Evolutionary conservation across 192 early-diverging fungal species (phyloP).

Genomic region (Rhizophagus clarus): DNA sequence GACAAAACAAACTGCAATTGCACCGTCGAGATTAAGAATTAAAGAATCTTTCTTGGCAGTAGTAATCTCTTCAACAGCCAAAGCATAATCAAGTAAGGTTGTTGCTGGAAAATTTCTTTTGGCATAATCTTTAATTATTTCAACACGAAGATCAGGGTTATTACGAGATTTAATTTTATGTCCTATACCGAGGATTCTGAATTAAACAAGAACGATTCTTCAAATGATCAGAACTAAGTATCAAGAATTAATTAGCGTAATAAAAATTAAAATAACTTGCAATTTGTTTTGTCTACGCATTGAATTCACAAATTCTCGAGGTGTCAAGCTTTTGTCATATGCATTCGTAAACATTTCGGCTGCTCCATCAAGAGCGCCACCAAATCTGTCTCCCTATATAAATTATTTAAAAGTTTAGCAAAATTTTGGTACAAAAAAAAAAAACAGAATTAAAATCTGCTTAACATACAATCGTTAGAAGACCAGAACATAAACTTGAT

Average conservation of each 20-base stretch:
- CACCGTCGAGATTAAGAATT: slow-evolving; percentile 94
- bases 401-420: not conserved
- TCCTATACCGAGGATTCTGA: slow-evolving; percentile 89
- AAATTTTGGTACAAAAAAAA: not conserved
- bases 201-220: not conserved
- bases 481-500: slow-evolving; percentile 91
- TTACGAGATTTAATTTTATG: slow-evolving; percentile 99
- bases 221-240: not conserved
- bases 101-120: slow-evolving; percentile 82
- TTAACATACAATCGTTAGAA: slow-evolving; percentile 77
- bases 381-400: slow-evolving; percentile 84
- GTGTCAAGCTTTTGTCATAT: slow-evolving; percentile 90
- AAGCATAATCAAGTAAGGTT: slow-evolving; percentile 92
- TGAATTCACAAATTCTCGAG: slow-evolving; percentile 91
- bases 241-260: not conserved
- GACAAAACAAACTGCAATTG: slow-evolving; percentile 93
- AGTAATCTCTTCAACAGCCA: slow-evolving; percentile 92
- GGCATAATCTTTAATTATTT: slow-evolving; percentile 94
- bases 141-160: slow-evolving; percentile 97
- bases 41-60: slow-evolving; percentile 98
- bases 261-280: slow-evolving; percentile 1
- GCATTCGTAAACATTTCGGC: slow-evolving; percentile 89
- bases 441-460: not conserved
- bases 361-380: slow-evolving; percentile 96
- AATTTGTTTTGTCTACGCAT: slow-evolving; percentile 97